Base-by-base conservation (phyloP, 2,329 filamentous ascomycete genomes). In the Rachicladosporium sp. region DNA sequence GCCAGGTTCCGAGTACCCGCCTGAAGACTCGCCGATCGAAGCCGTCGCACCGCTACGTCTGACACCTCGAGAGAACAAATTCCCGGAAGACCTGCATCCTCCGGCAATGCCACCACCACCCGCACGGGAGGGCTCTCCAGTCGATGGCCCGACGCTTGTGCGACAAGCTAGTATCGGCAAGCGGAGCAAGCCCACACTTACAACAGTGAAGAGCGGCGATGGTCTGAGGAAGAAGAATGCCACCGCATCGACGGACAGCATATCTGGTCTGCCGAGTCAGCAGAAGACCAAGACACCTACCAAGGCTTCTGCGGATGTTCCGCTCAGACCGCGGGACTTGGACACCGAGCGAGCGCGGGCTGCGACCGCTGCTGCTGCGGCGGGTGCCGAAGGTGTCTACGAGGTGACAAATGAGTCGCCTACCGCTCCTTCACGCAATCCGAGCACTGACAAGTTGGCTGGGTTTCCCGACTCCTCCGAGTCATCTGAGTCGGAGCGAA, bases 131-230 rank as follows among this genome's bases (percentile, higher is more conserved):
- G 34, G 38, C 10, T 47, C 45, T 5, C 45, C 45, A 2, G 39
- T 43, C 15, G 38, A 40, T 4, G 40, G 37, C 3, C 33, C 34
- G 10, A 29, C 21, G 9, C 38, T 38, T n/a, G 38, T 45, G 7
- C 55, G 67, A 39, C 63, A 69, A 48, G 67, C 67, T 8, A 70
- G 67, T 51, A 45, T 69, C 15, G 67, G 67, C 10, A 60, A 65
- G 45, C 59, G 65, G 38, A 64, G 60, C 10, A 68, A 63, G 45
- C 67, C 67, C 5, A 66, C 63, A 6, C 46, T 70, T 45, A 68
- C 65, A 40, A 68, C 63, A 0, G 67, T 69, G 41, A 66, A 61
- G 45, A 67, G 63, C 31, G 39, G 39, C n/a, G 39, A 41, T 29
- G 42, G 42, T 3, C 41, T 54, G 23, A 42, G 46, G n/a, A 49